These are phyloP conservation scores for Penicillium odoratum DNA, from an alignment of 495 filamentous ascomycete genomes.

Conservation along the genomic window DNA sequence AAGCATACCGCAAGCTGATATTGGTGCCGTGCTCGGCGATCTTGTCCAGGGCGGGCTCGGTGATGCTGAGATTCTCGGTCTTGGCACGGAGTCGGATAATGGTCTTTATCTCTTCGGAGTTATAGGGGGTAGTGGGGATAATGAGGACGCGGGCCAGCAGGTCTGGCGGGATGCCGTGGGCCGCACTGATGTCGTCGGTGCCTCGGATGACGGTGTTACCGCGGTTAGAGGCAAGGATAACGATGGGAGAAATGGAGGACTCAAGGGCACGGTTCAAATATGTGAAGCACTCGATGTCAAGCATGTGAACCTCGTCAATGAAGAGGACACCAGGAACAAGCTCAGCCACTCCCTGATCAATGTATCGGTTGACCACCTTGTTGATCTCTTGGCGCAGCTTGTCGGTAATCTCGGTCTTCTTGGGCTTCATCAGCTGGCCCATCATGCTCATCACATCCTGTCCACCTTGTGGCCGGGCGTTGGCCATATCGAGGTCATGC, in stretches of 20 bases:
- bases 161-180: constrained; percentile 91
- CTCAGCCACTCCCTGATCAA: constrained; percentile 97
- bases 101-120: constrained; percentile 78
- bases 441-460: constrained; percentile 99
- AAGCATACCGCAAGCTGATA: constrained; percentile 86
- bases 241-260: constrained; percentile 88
- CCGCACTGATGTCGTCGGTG: constrained; percentile 76
- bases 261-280: constrained; percentile 97
- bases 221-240: constrained; percentile 95
- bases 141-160: constrained; percentile 91
- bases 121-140: constrained; percentile 87
- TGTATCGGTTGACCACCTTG: constrained; percentile 97
- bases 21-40: constrained; percentile 80
- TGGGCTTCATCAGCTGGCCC: constrained; percentile 98
- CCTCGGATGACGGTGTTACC: constrained; percentile 87
- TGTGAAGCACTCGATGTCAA: constrained; percentile 98
- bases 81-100: constrained; percentile 82
- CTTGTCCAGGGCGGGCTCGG: constrained; percentile 79
- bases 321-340: constrained; percentile 95
- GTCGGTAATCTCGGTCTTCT: constrained; percentile 98
- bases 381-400: constrained; percentile 95
- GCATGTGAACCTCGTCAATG: constrained; percentile 99
- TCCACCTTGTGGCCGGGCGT: constrained; percentile 89
- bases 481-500: constrained; percentile 95
- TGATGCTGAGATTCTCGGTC: constrained; percentile 77